Evolutionary conservation across 2,329 filamentous ascomycete species (phyloP), one percentile per base, ranked within the genome.

Genomic region (Fonsecaea pugnacius): DNA sequence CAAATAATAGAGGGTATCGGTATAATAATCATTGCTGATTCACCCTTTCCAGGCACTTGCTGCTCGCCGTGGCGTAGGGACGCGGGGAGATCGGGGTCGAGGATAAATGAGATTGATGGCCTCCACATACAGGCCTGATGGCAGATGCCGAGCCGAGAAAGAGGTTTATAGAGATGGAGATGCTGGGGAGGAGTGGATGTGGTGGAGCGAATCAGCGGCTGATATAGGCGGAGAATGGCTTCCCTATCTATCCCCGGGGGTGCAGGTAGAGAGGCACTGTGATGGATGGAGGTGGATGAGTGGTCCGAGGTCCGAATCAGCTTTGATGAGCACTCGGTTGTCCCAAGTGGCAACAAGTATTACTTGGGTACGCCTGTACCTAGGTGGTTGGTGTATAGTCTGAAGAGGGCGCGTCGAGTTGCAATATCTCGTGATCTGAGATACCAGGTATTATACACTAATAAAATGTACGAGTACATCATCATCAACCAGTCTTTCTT

Each of bases 391-490:
- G 3, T 16, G n/a, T 43, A 18, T 4, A 16, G 2, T 18, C 38
- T 14, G n/a, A 8, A 18, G 38, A 43, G 38, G 38, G 5, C n/a
- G 6, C 38, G 5, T 43, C 38, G 16, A 43, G 38, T 43, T 43
- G 38, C 9, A 43, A 43, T 14, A 18, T 43, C 38, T 43, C 38
- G n/a, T 16, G 18, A 18, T 18, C 38, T 18, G 38, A 18, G 38
- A 43, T 43, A 18, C 7, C n/a, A 48, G 9, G 43, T 48, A 14
- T 48, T 48, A 48, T 27, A 48, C 43, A 43, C 38, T 18, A 48
- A 58, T 58, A 35, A 21, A 52, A 30, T 30, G 27, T 4, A 30
- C 27, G 27, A 30, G 43, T 59, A 59, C 57, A 59, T 27, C 57
- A 46, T 51, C 32, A 52, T 16, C 24, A n/a, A 12, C 12, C 33